A percentile compares a stretch with the other conserved stretches of the same genome.
phyloP scores from a whole-genome alignment of 148 eudicot species.

The Selenicereus undatus region DNA sequence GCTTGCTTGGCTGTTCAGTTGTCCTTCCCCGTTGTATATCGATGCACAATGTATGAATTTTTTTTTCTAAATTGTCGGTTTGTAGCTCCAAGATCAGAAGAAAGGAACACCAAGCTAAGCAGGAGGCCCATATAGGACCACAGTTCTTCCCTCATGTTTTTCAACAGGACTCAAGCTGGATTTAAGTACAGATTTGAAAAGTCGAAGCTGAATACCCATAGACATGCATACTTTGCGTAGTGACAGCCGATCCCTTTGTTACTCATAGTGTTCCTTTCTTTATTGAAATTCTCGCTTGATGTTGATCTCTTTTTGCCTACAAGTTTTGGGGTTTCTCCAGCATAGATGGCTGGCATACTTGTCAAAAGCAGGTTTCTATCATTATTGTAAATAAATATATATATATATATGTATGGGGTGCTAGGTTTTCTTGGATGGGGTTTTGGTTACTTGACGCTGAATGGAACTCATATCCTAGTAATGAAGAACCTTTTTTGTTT shows the following conservation, averaged over 20 bases:
- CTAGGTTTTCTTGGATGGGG: conserved; percentile 30
- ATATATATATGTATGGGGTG: conserved; percentile 33
- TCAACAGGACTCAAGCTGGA: conserved; percentile 21
- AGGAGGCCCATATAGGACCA: conserved; percentile 35
- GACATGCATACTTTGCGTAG: conserved; percentile 20
- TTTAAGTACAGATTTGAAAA: conserved; percentile 21
- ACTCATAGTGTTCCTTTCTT: conserved; percentile 18
- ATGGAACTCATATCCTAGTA: conserved; percentile 27
- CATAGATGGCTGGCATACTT: conserved; percentile 27
- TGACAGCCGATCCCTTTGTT: conserved; percentile 25
- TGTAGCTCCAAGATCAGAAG: conserved; percentile 54
- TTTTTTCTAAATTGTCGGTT: background rate
- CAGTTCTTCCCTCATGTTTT: background rate
- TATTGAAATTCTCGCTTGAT: conserved; percentile 26
- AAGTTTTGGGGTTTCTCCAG: conserved; percentile 27
- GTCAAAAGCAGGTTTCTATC: conserved; percentile 18
- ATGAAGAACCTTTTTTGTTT: conserved; percentile 21
- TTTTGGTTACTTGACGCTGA: conserved; percentile 24
- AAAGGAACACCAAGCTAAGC: conserved; percentile 42
- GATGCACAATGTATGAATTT: background rate
- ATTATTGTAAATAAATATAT: conserved; percentile 35
- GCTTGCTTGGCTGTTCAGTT: background rate
- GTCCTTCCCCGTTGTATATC: background rate
- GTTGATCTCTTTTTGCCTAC: conserved; percentile 15
- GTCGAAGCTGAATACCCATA: conserved; percentile 13